Evolutionary conservation across 2,329 filamentous ascomycete genomes (phyloP).

Genomic region (Davidsoniella eucalypti): DNA sequence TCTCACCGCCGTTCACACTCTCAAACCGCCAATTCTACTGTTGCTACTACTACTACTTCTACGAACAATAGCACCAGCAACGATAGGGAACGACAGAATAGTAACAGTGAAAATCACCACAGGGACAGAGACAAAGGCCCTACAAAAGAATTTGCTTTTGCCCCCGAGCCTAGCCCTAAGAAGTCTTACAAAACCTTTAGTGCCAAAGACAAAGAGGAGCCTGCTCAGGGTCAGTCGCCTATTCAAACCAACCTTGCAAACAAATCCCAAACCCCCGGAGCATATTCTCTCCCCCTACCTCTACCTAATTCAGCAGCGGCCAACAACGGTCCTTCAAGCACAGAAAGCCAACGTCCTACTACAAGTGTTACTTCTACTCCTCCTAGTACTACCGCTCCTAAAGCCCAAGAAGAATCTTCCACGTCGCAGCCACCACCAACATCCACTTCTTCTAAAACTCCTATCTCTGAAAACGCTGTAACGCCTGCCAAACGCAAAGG

Average conservation of each 20-base stretch:
- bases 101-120: too few relatives aligned
- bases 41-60: too few relatives aligned
- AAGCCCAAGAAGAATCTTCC: background rate
- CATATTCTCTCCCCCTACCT: background rate
- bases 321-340: background rate
- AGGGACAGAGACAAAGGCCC: too few relatives aligned
- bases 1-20: conserved; percentile 6
- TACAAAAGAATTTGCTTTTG: too few relatives aligned
- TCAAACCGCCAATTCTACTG: background rate
- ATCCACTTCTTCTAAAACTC: conserved; percentile 5
- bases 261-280: background rate
- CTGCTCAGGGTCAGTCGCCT: too few relatives aligned
- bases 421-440: background rate
- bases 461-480: conserved; percentile 18
- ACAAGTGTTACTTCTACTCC: background rate
- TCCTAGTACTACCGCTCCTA: background rate
- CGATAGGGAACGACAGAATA: too few relatives aligned
- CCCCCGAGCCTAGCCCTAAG: too few relatives aligned
- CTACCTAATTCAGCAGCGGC: background rate
- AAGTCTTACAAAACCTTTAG: too few relatives aligned
- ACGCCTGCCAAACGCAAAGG: conserved; percentile 33
- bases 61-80: too few relatives aligned
- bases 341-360: background rate
- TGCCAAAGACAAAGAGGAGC: too few relatives aligned
- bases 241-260: background rate